phyloP scores from a whole-genome alignment of 2,329 filamentous ascomycete species.

The Ophiosphaerella narmari region DNA sequence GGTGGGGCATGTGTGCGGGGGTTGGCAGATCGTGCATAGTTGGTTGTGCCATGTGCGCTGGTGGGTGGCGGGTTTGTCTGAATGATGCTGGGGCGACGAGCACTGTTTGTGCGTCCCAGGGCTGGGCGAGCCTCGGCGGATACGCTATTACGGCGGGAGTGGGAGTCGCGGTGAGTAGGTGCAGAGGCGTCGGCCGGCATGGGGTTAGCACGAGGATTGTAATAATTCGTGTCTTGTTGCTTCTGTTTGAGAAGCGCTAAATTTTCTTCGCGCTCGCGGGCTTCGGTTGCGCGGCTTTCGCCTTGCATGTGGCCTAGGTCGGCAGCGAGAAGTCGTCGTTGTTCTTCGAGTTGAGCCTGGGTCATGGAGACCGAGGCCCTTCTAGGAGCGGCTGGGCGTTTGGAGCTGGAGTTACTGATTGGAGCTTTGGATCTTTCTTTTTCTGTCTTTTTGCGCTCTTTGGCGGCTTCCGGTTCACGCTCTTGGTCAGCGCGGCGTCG shows the following conservation, averaged over 20 bases:
- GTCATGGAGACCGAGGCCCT: constrained; percentile 26
- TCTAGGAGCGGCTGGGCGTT: constrained; percentile 20
- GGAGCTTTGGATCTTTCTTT: constrained; percentile 11
- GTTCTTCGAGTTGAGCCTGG: constrained; percentile 18
- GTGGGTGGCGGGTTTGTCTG: constrained; percentile 25
- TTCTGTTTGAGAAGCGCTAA: constrained; percentile 19
- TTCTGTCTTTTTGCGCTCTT: constrained; percentile 18
- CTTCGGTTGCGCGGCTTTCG: constrained; percentile 28
- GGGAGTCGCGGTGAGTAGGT: constrained; percentile 18
- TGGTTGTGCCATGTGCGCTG: constrained; percentile 14
- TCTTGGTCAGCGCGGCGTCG: too few species aligned
- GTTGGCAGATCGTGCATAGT: constrained; percentile 22
- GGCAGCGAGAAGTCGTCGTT: constrained; percentile 23
- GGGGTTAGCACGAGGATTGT: constrained; percentile 24
- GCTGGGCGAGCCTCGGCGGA: constrained; percentile 16
- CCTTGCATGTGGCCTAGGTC: constrained; percentile 26
- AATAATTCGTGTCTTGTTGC: constrained; percentile 30
- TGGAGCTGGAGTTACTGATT: constrained; percentile 16
- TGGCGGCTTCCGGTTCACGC: neutral
- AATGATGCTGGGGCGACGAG: constrained; percentile 27
- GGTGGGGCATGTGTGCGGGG: constrained; percentile 21
- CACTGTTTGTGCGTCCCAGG: constrained; percentile 21
- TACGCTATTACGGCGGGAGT: constrained; percentile 28
- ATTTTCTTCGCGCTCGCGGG: constrained; percentile 31
- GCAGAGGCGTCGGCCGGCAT: constrained; percentile 9